Conservation (phyloP, 1,284 basidiomycete genomes). For the Fomitopsis betulina region DNA sequence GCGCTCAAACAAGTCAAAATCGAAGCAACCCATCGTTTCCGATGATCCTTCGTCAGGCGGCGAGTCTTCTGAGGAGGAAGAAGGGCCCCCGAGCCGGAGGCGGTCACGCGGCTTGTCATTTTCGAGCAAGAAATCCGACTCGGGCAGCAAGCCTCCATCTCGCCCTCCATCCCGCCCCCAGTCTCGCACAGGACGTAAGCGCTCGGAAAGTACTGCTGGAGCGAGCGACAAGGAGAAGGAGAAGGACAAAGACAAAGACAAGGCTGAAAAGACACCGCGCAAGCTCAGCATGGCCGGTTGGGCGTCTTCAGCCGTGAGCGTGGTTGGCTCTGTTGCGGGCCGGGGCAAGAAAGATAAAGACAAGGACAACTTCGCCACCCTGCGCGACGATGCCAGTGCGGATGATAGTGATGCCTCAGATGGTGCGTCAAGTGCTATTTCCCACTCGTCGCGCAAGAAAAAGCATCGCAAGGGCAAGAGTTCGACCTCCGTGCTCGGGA, state of each 20-base stretch:
- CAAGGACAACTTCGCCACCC: slow-evolving; percentile 40
- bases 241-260: slow-evolving; percentile 23
- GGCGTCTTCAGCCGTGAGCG: slow-evolving; percentile 45
- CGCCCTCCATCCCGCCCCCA: slow-evolving; percentile 52
- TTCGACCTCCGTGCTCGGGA: slow-evolving; percentile 16
- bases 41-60: slow-evolving; percentile 9
- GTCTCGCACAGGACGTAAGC: slow-evolving; percentile 54
- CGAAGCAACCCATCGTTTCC: slow-evolving; percentile 13
- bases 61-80: slow-evolving; percentile 16
- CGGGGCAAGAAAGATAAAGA: slow-evolving; percentile 62
- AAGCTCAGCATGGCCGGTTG: slow-evolving; percentile 55
- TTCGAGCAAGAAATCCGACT: slow-evolving; percentile 37
- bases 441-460: slow-evolving; percentile 28
- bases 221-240: slow-evolving; percentile 32
- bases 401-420: slow-evolving; percentile 24
- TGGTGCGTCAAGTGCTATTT: slow-evolving; percentile 21
- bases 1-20: slow-evolving; percentile 18
- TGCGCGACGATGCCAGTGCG: slow-evolving; percentile 36
- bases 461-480: slow-evolving; percentile 31
- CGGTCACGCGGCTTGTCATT: slow-evolving; percentile 25
- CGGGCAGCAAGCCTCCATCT: slow-evolving; percentile 42
- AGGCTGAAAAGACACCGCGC: slow-evolving; percentile 21
- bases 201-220: slow-evolving; percentile 50
- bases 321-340: slow-evolving; percentile 54
- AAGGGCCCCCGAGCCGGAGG: slow-evolving; percentile 3